Evolutionary conservation across 345 rosid species (phyloP), one percentile per base, ranked within the genome.

Genomic region (Eucalyptus sp.): DNA sequence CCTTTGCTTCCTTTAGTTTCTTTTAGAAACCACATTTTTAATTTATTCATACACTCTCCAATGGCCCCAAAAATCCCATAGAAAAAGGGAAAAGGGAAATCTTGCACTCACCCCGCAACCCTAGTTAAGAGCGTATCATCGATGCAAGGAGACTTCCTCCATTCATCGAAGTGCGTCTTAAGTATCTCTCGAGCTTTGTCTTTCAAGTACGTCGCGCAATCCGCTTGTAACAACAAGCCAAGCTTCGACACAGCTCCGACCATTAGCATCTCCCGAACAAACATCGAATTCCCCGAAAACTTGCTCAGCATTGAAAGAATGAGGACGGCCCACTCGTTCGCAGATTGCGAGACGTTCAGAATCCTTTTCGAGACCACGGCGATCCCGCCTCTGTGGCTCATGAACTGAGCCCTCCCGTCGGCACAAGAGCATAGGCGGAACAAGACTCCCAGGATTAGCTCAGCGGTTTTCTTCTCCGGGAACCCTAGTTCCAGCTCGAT

Each of bases 401-500:
- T 89, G 81, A 96, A 93, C 93, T 94, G 88, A 0, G 95, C 96
- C 84, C 99, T 93, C 87, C 99, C 99, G 5, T 95, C 93, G 3
- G 98, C 97, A 31, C 94, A 92, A 37, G 93, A 95, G 90, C 99
- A 97, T 31, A 97, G 66, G 66, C 95, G 92, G 88, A 90, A 91
- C 80, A 97, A 44, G n/a, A 94, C 89, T 13, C 96, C 95, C 20
- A 96, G 85, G 64, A 90, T 91, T 14, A 94, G 91, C 90, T 97
- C 96, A 1, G 97, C 94, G 7, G 91, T 96, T 90, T 87, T 91
- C 87, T 51, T 93, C 24, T 91, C 93, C 1, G 91, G 79, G 11
- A 91, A 84, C 44, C 88, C 88, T 86, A 95, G 86, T 91, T 96
- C 99, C 14, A 97, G 91, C 87, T 96, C 99, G 24, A 97, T 87